Evolutionary conservation across 768 basidiomycete genomes (phyloP).

Genomic region (Amanita jacksonii): DNA sequence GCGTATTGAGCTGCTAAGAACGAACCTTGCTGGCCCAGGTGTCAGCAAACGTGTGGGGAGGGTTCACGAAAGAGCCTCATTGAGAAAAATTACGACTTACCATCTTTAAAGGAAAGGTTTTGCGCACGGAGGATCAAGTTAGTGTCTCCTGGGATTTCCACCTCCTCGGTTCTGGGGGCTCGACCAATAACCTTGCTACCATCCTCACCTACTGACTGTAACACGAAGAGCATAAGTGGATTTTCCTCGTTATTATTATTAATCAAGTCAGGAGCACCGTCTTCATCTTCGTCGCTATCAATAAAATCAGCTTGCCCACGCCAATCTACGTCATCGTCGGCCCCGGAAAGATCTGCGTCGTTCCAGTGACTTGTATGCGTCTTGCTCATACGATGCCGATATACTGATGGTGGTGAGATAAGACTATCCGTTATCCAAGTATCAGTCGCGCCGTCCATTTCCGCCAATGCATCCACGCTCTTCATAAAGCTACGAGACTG

Average conservation of each 20-base stretch:
- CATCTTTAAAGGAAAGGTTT: conserved; percentile 1
- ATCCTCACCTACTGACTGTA: too few species aligned
- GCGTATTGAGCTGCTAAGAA: background rate
- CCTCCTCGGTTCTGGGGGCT: too few species aligned
- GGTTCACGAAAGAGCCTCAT: background rate
- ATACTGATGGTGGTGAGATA: conserved; percentile 31
- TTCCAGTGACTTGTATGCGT: too few species aligned
- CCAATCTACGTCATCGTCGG: conserved; percentile 11
- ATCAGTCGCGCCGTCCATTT: conserved; percentile 11
- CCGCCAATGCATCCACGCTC: conserved; percentile 17
- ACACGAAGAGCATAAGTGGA: background rate
- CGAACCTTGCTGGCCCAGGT: background rate
- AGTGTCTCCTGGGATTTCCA: background rate
- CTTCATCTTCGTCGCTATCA: conserved; percentile 1
- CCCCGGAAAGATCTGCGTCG: background rate
- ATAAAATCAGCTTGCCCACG: background rate
- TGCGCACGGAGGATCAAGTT: background rate
- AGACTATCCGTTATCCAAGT: conserved; percentile 34
- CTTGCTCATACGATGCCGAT: conserved; percentile 11
- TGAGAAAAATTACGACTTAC: background rate
- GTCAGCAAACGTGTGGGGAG: too few species aligned
- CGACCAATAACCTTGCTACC: too few species aligned
- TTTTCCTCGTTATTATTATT: background rate
- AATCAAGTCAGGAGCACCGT: background rate
- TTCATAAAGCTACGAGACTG: too few species aligned